A percentile compares a stretch with the other conserved stretches of the same genome.
Evolutionary conservation across 2,329 filamentous ascomycete genomes (phyloP).

Genomic region (Apiospora arundinis): DNA sequence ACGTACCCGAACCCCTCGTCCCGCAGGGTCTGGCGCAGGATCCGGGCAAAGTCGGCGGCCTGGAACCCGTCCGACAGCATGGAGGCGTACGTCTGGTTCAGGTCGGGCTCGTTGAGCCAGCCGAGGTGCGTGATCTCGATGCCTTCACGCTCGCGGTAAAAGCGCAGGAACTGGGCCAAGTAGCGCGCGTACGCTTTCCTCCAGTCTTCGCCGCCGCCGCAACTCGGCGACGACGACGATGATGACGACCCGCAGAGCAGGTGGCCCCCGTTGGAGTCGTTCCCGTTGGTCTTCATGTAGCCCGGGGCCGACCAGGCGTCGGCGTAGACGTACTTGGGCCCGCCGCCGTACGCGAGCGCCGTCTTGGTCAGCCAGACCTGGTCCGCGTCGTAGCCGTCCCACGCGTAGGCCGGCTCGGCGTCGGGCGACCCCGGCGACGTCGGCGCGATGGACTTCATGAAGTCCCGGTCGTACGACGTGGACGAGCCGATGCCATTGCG

Average conservation of each 20-base stretch:
- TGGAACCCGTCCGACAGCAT: constrained; percentile 54
- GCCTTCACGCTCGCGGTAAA: constrained; percentile 42
- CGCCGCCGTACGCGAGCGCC: constrained; percentile 43
- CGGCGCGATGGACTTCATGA: constrained; percentile 45
- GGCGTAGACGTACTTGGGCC: constrained; percentile 42
- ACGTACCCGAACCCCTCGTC: constrained; percentile 29
- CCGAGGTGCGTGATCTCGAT: constrained; percentile 37
- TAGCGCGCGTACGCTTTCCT: constrained; percentile 50
- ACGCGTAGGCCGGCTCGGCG: constrained; percentile 45
- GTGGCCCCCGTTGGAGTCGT: constrained; percentile 43
- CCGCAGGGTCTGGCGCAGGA: constrained; percentile 51
- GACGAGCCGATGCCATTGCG: constrained; percentile 43
- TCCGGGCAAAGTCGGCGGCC: constrained; percentile 57
- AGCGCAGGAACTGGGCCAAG: constrained; percentile 48
- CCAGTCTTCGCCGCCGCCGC: constrained; percentile 43
- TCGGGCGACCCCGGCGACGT: constrained; percentile 44
- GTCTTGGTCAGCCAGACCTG: constrained; percentile 55
- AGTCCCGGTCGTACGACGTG: constrained; percentile 27
- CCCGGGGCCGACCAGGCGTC: constrained; percentile 51
- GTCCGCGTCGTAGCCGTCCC: constrained; percentile 50
- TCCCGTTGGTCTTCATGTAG: constrained; percentile 49
- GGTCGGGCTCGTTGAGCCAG: constrained; percentile 37
- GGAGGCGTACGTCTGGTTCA: constrained; percentile 46
- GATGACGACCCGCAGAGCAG: constrained; percentile 45
- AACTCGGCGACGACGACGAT: constrained; percentile 35